Conservation (phyloP, 148 eudicot species). For the Cornus suecica region DNA sequence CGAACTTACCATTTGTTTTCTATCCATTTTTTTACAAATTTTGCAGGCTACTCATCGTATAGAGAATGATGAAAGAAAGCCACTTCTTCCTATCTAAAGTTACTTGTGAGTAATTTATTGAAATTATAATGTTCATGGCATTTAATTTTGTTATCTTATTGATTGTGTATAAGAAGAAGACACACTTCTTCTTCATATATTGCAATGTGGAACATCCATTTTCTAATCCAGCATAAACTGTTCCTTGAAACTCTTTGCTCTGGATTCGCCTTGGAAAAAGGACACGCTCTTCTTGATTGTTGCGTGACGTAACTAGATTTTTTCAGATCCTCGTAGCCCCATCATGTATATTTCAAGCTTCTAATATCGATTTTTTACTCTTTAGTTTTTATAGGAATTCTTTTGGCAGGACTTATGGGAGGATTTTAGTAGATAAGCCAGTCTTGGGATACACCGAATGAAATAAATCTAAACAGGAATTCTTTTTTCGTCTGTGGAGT, state of each 20-base stretch:
- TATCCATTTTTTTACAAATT: conserved; percentile 8
- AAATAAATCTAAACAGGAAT: conserved; percentile 12
- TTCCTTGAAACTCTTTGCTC: not conserved
- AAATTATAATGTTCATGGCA: conserved; percentile 1
- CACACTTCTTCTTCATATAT: too few species aligned
- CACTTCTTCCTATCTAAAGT: conserved; percentile 83
- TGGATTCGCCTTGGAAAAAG: not conserved
- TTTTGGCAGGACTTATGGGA: conserved; percentile 9
- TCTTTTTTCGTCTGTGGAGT: conserved; percentile 1
- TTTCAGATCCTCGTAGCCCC: not conserved
- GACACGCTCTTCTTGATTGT: not conserved
- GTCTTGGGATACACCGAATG: not conserved
- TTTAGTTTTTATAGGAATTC: conserved; percentile 6
- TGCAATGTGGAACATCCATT: not conserved
- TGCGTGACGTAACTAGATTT: not conserved
- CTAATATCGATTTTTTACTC: not conserved
- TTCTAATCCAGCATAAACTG: not conserved
- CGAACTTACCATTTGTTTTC: not conserved
- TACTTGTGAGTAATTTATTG: conserved; percentile 22
- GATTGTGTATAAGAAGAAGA: too few species aligned
- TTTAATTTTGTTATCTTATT: not conserved
- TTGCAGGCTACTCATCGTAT: conserved; percentile 74
- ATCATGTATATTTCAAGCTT: not conserved
- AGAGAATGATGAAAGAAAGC: conserved; percentile 69
- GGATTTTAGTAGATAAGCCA: not conserved